Conservation (phyloP, 2,329 filamentous ascomycete species). For the Penicillium oxalicum region DNA sequence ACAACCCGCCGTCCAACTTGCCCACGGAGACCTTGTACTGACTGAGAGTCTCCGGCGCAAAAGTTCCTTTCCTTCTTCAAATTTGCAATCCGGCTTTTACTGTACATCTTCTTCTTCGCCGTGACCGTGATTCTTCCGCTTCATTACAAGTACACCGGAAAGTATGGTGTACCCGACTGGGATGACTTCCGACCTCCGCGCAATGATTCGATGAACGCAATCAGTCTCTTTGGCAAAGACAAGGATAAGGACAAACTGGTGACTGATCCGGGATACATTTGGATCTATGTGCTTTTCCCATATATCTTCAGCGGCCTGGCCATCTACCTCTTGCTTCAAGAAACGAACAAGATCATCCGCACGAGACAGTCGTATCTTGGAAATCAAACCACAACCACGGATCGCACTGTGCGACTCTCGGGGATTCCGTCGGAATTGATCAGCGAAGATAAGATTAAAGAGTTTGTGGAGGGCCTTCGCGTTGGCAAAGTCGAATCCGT, state of each 20-base stretch:
- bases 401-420: conserved; percentile 85
- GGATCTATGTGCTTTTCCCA: conserved; percentile 91
- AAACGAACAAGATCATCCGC: conserved; percentile 79
- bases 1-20: too few species aligned
- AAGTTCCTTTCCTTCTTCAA: conserved; percentile 91
- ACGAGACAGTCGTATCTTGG: conserved; percentile 87
- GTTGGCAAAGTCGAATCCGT: conserved; percentile 89
- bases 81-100: conserved; percentile 81
- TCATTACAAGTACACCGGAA: conserved; percentile 60
- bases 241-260: conserved; percentile 34
- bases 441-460: conserved; percentile 75
- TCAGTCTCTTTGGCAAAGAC: conserved; percentile 14
- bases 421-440: conserved; percentile 76
- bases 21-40: background rate
- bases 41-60: background rate
- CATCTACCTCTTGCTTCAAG: conserved; percentile 72
- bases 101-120: conserved; percentile 74
- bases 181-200: conserved; percentile 27
- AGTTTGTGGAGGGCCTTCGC: conserved; percentile 77
- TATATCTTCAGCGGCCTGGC: conserved; percentile 84
- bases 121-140: conserved; percentile 77
- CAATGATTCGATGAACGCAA: conserved; percentile 25
- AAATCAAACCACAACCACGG: conserved; percentile 89
- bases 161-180: conserved; percentile 35
- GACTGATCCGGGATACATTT: conserved; percentile 57